Conservation (phyloP, 805 yeast genomes). For the Candida montana region DNA sequence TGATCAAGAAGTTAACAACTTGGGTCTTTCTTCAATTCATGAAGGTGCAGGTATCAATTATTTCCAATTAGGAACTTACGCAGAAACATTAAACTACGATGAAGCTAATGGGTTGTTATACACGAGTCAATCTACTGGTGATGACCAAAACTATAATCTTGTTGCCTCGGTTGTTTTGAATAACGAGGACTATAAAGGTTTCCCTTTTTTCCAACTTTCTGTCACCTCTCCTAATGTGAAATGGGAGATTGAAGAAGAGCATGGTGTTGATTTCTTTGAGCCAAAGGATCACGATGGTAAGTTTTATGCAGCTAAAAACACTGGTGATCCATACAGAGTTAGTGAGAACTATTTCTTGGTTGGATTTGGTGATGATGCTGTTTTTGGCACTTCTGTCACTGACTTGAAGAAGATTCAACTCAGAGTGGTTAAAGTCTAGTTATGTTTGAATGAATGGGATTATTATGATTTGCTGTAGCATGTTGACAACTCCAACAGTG, state of each 20-base stretch:
- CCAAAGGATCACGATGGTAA: slow-evolving; percentile 23
- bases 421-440: neutral
- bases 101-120: slow-evolving; percentile 7
- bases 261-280: slow-evolving; percentile 23
- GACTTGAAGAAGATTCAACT: slow-evolving; percentile 1
- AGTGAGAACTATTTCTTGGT: slow-evolving; percentile 27
- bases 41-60: slow-evolving; percentile 22
- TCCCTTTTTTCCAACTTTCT: slow-evolving; percentile 14
- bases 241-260: slow-evolving; percentile 6
- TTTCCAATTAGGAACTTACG: slow-evolving; percentile 12
- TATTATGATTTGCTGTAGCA: too few relatives aligned
- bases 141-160: slow-evolving; percentile 6
- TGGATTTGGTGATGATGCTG: slow-evolving; percentile 8
- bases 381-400: neutral
- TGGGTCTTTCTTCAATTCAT: slow-evolving; percentile 12
- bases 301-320: slow-evolving; percentile 40
- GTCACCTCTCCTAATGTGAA: slow-evolving; percentile 8
- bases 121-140: neutral
- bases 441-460: neutral
- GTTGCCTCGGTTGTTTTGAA: slow-evolving; percentile 3
- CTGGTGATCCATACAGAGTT: slow-evolving; percentile 39
- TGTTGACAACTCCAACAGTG: too few relatives aligned
- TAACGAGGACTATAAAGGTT: slow-evolving; percentile 1
- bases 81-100: slow-evolving; percentile 8
- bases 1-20: neutral